Conservation (phyloP, 2,329 filamentous ascomycete genomes). For the Fusarium sp. region DNA sequence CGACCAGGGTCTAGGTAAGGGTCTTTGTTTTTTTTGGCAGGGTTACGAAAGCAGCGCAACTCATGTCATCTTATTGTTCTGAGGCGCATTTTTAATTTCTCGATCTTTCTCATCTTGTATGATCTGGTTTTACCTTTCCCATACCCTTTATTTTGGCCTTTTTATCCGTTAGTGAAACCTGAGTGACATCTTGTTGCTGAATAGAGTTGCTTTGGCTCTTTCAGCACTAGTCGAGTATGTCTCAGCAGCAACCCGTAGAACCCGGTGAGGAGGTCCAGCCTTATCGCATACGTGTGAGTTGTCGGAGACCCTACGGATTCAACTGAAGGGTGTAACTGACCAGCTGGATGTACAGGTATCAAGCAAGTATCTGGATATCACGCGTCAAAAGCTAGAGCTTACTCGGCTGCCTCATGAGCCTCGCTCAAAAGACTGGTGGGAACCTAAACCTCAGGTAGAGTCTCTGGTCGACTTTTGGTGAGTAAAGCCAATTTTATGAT, state of each 20-base stretch:
- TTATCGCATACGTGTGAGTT: constrained; percentile 66
- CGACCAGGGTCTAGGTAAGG: constrained; percentile 28
- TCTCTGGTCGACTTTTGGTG: constrained; percentile 72
- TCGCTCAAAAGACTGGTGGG: constrained; percentile 62
- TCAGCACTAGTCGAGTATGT: constrained; percentile 10
- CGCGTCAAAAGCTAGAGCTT: constrained; percentile 72
- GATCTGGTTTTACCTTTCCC: constrained; percentile 11
- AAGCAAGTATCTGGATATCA: constrained; percentile 72
- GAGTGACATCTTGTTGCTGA: constrained; percentile 1
- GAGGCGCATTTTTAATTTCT: constrained; percentile 29
- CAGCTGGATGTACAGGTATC: constrained; percentile 61
- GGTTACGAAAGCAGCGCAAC: constrained; percentile 17
- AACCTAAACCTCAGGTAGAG: constrained; percentile 69
- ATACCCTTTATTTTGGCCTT: background rate
- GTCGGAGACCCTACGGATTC: background rate
- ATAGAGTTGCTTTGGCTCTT: background rate
- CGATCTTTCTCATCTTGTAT: constrained; percentile 6
- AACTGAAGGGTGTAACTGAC: constrained; percentile 41
- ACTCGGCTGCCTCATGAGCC: constrained; percentile 70
- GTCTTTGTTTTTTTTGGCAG: constrained; percentile 25
- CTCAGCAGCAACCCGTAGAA: constrained; percentile 36
- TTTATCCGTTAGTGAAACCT: background rate
- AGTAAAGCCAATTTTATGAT: constrained; percentile 34
- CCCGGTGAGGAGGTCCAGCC: constrained; percentile 58
- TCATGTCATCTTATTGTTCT: constrained; percentile 30